phyloP scores from a whole-genome alignment of 2,329 filamentous ascomycete species.

The Fusarium sp. region DNA sequence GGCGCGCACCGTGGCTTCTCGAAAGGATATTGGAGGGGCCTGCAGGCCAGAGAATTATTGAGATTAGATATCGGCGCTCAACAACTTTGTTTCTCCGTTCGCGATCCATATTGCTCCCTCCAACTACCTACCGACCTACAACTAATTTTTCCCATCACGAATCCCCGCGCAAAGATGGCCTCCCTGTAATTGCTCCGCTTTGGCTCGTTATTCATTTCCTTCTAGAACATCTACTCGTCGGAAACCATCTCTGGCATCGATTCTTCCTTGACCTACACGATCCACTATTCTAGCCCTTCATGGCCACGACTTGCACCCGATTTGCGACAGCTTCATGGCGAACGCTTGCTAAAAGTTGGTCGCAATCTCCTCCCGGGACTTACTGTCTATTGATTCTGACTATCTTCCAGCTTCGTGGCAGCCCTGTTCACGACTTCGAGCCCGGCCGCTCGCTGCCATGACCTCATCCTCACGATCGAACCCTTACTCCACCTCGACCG shows the following conservation, averaged over 20 bases:
- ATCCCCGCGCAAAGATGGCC: slow-evolving; percentile 35
- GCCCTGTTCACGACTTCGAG: slow-evolving; percentile 19
- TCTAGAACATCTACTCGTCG: neutral
- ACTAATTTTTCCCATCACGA: slow-evolving; percentile 34
- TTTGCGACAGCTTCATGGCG: slow-evolving; percentile 41
- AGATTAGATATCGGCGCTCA: slow-evolving; percentile 49
- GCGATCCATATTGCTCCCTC: slow-evolving; percentile 30
- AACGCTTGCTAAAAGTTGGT: slow-evolving; percentile 44
- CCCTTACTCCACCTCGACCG: slow-evolving; percentile 46
- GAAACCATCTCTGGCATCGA: slow-evolving; percentile 15
- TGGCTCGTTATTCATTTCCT: slow-evolving; percentile 2
- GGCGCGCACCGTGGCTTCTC: slow-evolving; percentile 18
- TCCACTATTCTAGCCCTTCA: slow-evolving; percentile 41
- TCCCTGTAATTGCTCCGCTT: slow-evolving; percentile 29
- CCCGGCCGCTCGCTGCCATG: slow-evolving; percentile 32
- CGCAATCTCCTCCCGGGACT: neutral
- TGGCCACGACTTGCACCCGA: slow-evolving; percentile 46
- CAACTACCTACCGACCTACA: slow-evolving; percentile 14
- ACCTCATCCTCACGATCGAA: slow-evolving; percentile 39
- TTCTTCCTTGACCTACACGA: slow-evolving; percentile 23
- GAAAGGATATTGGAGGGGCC: slow-evolving; percentile 45
- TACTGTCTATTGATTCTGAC: slow-evolving; percentile 24
- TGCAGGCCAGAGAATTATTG: slow-evolving; percentile 38
- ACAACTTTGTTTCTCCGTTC: slow-evolving; percentile 47
- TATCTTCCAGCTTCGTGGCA: slow-evolving; percentile 33